These are phyloP conservation scores for Phycomyces nitens DNA, from an alignment of 192 early-diverging fungal genomes.

Conservation along the genomic window DNA sequence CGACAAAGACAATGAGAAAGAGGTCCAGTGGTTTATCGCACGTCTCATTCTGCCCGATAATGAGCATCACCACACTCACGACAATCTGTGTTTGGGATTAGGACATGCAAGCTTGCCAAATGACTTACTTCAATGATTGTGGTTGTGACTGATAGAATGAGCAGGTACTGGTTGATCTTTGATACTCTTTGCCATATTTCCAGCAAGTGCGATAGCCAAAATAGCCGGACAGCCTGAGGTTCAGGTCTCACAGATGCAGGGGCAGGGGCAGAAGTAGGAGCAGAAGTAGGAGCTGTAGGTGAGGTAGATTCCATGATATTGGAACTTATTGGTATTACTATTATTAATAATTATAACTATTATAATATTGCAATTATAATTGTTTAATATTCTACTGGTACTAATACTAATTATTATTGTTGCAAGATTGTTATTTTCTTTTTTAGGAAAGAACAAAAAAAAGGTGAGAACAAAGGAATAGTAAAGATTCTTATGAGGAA, in stretches of 20 bases:
- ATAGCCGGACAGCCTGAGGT: neutral
- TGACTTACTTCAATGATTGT: no score
- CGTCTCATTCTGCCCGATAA: constrained; percentile 11
- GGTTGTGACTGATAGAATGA: no score
- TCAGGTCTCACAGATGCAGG: neutral
- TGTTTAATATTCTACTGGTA: neutral
- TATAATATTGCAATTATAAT: neutral
- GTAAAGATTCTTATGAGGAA: no score
- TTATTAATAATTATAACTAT: neutral
- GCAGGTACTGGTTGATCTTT: no score
- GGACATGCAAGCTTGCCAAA: no score
- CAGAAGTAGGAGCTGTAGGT: neutral
- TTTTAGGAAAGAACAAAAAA: no score
- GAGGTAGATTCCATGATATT: no score
- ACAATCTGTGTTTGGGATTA: constrained; percentile 3
- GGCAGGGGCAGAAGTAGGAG: neutral
- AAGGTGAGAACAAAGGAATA: no score
- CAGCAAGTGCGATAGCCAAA: no score
- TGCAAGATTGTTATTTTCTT: no score
- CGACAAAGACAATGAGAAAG: constrained; percentile 16
- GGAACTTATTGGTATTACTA: no score
- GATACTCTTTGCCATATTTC: no score
- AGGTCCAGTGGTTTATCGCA: constrained; percentile 23
- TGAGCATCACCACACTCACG: constrained; percentile 10
- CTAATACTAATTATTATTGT: neutral